Evolutionary conservation across 352 stramenopile species (phyloP).

Genomic region (Phytophthora hibernalis): DNA sequence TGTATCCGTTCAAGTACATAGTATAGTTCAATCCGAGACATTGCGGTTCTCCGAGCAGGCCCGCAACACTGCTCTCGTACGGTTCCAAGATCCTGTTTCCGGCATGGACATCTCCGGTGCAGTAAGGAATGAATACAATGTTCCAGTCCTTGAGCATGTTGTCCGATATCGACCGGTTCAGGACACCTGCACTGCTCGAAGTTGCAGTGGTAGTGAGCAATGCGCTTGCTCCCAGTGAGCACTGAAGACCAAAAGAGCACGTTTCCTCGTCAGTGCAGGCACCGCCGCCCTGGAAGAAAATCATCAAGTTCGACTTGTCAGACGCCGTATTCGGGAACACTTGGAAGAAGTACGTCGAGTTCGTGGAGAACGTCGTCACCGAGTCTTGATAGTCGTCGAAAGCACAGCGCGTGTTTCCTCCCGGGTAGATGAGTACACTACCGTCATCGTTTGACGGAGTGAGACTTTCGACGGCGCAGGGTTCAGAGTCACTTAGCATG

Average conservation of each 20-base stretch:
- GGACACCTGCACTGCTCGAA: conserved; percentile 50
- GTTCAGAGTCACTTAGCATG: conserved; percentile 36
- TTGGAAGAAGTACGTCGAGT: conserved; percentile 67
- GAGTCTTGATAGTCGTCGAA: conserved; percentile 52
- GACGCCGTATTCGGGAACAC: conserved; percentile 50
- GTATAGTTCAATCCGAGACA: conserved; percentile 46
- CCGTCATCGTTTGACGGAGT: conserved; percentile 34
- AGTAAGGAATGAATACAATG: conserved; percentile 78
- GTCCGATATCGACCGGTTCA: conserved; percentile 52
- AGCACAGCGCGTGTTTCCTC: conserved; percentile 56
- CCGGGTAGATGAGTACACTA: conserved; percentile 54
- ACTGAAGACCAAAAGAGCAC: conserved; percentile 65
- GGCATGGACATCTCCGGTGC: conserved; percentile 72
- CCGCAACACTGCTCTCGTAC: conserved; percentile 41
- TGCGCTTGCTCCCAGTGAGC: conserved; percentile 36
- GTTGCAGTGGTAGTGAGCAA: conserved; percentile 54
- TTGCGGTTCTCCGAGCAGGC: conserved; percentile 41
- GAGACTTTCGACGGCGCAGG: conserved; percentile 40
- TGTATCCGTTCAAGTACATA: conserved; percentile 67
- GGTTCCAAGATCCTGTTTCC: conserved; percentile 41
- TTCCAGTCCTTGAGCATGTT: conserved; percentile 81
- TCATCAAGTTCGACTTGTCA: conserved; percentile 66
- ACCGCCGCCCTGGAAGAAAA: conserved; percentile 71
- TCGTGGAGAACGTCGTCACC: conserved; percentile 44
- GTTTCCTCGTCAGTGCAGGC: conserved; percentile 63